Percentiles rank a stretch among this genome's conserved stretches.
These are phyloP conservation scores for Yamadazyma jaroonii DNA, from an alignment of 1,139 yeast species.

Conservation along the genomic window DNA sequence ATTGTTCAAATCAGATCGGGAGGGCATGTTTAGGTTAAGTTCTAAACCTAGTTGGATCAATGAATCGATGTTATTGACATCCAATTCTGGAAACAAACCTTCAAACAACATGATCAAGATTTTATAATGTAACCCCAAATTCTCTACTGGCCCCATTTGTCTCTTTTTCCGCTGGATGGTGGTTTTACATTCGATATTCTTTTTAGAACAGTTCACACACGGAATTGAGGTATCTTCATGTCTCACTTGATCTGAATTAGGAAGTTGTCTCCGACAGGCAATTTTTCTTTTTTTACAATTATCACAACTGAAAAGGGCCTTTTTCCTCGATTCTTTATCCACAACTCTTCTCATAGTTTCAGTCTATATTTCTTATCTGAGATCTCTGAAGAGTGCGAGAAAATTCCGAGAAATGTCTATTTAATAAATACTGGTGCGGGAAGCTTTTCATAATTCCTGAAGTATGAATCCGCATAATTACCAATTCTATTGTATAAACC, in stretches of 20 bases:
- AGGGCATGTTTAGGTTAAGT: constrained; percentile 35
- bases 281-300: constrained; percentile 42
- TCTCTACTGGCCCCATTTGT: constrained; percentile 37
- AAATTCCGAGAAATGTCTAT: not conserved
- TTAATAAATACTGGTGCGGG: constrained; percentile 1
- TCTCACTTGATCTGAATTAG: constrained; percentile 3
- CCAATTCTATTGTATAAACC: constrained; percentile 10
- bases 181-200: constrained; percentile 35
- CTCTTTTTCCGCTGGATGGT: constrained; percentile 15
- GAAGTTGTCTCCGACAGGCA: constrained; percentile 23
- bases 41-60: constrained; percentile 30
- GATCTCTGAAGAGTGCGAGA: not conserved
- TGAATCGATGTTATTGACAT: constrained; percentile 33
- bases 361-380: not conserved
- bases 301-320: constrained; percentile 39
- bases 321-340: constrained; percentile 16
- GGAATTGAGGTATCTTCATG: constrained; percentile 15
- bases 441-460: constrained; percentile 1
- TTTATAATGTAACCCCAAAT: constrained; percentile 35
- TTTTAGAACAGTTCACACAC: constrained; percentile 33
- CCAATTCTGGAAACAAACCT: constrained; percentile 40
- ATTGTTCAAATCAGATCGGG: constrained; percentile 3
- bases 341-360: constrained; percentile 9
- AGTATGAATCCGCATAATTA: constrained; percentile 3
- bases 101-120: constrained; percentile 31